Evolutionary conservation across 164 flowering plant species (phyloP), one percentile per base, ranked within the genome.

Genomic region (Magnolia changhungtana): DNA sequence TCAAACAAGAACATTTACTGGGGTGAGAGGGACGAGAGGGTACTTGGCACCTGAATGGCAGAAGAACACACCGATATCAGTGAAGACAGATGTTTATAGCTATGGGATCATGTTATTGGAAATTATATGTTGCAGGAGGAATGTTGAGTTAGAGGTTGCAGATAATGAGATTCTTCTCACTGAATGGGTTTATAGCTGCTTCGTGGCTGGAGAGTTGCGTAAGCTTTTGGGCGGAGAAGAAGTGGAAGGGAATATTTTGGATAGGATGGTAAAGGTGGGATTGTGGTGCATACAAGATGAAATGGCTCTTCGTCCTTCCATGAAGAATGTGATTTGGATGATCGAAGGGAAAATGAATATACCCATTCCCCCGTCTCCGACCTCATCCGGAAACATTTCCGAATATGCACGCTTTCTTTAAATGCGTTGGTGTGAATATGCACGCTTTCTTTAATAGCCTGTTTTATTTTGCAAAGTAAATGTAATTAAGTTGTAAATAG

Each of bases 281-380:
- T 55, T 87, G 8, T 84, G 85, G 87, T 84, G 85, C 19, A 78
- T 84, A 21, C 85, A 82, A 64, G 84, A 81, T n/a, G 89, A 85
- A 23, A 86, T 85, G 1, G 45, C 72, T 3, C 74, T 84, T 1
- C 80, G 86, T 31, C 89, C 86, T 63, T 76, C 84, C 16, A 84
- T 85, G 84, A 87, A 80, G 80, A 76, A 52, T 11, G 86, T 84
- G 27, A 59, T 84, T 18, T 19, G 81, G 50, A 85, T 85, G 86
- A 61, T 87, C 71, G 87, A 85, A 77, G 88, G 88, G 52, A 81
- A 63, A 16, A 63, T 68, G 19, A 80, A 82, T 3, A 69, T 82
- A 21, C 63, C 81, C 0, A 16, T 55, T 76, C 86, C 81, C 71
- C 85, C 85, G 24, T 9, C 49, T 75, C 76, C 74, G 3, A 61